Conservation (phyloP, 2,329 filamentous ascomycete genomes). For the Lachnum nothofagi region DNA sequence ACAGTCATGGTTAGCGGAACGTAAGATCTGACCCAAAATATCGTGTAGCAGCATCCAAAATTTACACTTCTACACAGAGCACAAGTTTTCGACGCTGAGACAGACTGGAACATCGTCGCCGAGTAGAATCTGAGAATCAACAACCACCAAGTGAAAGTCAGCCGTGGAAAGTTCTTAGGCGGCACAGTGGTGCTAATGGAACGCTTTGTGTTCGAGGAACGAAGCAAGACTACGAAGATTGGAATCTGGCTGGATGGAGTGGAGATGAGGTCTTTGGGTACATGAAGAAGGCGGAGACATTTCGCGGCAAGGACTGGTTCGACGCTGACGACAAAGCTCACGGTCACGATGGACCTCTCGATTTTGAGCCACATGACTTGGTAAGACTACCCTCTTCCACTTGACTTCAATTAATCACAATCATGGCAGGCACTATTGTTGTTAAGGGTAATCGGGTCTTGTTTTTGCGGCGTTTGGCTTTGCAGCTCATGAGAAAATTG, state of each 20-base stretch:
- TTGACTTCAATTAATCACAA: too few relatives aligned
- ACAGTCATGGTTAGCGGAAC: conserved; percentile 48
- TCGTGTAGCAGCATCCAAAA: background rate
- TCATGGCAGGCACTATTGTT: too few relatives aligned
- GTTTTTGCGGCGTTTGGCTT: too few relatives aligned
- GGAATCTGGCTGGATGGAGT: conserved; percentile 50
- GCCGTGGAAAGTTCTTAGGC: conserved; percentile 45
- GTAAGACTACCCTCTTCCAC: too few relatives aligned
- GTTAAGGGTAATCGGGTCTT: too few relatives aligned
- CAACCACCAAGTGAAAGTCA: conserved; percentile 42
- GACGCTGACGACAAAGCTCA: conserved; percentile 44
- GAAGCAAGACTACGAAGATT: conserved; percentile 50
- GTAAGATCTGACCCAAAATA: conserved; percentile 14
- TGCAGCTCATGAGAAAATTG: too few relatives aligned
- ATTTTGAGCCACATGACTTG: conserved; percentile 53
- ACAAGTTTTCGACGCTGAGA: conserved; percentile 43
- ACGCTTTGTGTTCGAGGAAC: conserved; percentile 46
- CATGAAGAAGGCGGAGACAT: conserved; percentile 55
- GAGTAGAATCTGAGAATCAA: conserved; percentile 30
- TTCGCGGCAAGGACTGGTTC: conserved; percentile 55
- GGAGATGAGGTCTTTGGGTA: conserved; percentile 53
- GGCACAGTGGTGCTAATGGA: conserved; percentile 46
- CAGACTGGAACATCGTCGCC: conserved; percentile 47
- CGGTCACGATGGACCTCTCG: conserved; percentile 47
- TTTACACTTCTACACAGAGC: conserved; percentile 32